These are phyloP conservation scores for Pinus taeda DNA, from an alignment of 75 land plant species.

Conservation along the genomic window DNA sequence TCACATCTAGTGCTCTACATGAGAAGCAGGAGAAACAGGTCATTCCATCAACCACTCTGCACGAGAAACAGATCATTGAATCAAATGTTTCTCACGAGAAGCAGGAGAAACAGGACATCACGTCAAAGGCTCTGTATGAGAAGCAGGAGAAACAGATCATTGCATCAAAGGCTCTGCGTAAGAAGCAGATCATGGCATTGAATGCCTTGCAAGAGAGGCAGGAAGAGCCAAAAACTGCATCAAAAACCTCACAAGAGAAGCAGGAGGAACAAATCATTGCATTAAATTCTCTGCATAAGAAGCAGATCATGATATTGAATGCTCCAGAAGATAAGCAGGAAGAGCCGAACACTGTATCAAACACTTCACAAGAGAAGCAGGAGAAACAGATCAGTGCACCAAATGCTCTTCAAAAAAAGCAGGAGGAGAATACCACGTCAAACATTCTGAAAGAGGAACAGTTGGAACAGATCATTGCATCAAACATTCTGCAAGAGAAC, in stretches of 20 bases:
- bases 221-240: slow-evolving; percentile 24
- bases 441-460: no score
- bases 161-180: not conserved
- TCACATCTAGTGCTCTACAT: not conserved
- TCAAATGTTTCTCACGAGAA: not conserved
- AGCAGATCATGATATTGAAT: slow-evolving; percentile 9
- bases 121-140: slow-evolving; percentile 16
- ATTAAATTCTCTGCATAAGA: slow-evolving; percentile 24
- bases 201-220: slow-evolving; percentile 28
- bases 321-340: not conserved
- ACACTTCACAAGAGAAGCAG: not conserved
- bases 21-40: not conserved
- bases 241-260: slow-evolving; percentile 18
- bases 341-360: slow-evolving; percentile 1
- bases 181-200: not conserved
- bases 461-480: not conserved
- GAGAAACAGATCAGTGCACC: not conserved
- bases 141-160: not conserved
- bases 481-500: slow-evolving; percentile 3
- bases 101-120: slow-evolving; percentile 23
- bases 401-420: not conserved
- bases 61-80: not conserved
- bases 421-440: not conserved
- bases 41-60: slow-evolving; percentile 10
- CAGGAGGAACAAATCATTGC: slow-evolving; percentile 31